Evolutionary conservation across 495 filamentous ascomycete genomes (phyloP).

Genomic region (Hypoxylon trugodes): DNA sequence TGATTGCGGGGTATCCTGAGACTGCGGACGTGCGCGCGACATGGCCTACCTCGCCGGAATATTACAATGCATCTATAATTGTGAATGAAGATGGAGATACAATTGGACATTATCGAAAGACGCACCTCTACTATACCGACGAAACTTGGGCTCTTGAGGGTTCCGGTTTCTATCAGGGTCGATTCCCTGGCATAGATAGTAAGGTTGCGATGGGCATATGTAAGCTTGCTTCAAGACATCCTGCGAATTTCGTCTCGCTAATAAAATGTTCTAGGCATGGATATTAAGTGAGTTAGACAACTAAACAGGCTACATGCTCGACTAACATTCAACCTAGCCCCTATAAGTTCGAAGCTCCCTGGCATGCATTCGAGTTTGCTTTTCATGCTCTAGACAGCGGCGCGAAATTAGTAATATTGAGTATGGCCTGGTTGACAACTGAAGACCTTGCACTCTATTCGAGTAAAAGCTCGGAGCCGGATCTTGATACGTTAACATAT

Average conservation of each 20-base stretch:
- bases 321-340: constrained; percentile 52
- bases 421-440: constrained; percentile 87
- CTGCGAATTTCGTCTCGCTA: neutral
- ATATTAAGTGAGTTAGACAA: constrained; percentile 64
- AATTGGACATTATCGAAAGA: constrained; percentile 86
- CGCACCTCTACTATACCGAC: constrained; percentile 89
- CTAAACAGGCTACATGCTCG: neutral
- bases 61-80: constrained; percentile 86
- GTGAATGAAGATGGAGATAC: constrained; percentile 77
- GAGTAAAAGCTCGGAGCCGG: constrained; percentile 64
- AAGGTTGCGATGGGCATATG: constrained; percentile 87
- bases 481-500: constrained; percentile 83
- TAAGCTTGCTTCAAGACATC: constrained; percentile 62
- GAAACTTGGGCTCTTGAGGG: constrained; percentile 91
- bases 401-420: constrained; percentile 78
- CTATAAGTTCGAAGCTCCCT: constrained; percentile 80
- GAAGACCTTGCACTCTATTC: constrained; percentile 57
- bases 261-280: constrained; percentile 60
- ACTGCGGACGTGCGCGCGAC: constrained; percentile 55
- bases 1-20: constrained; percentile 93
- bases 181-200: constrained; percentile 58
- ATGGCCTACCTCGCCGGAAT: constrained; percentile 54
- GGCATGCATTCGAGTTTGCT: constrained; percentile 85
- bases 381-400: constrained; percentile 71
- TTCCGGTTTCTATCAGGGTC: constrained; percentile 64